These are phyloP conservation scores for Ustilago hordei DNA, from an alignment of 1,284 basidiomycete species.

Conservation along the genomic window DNA sequence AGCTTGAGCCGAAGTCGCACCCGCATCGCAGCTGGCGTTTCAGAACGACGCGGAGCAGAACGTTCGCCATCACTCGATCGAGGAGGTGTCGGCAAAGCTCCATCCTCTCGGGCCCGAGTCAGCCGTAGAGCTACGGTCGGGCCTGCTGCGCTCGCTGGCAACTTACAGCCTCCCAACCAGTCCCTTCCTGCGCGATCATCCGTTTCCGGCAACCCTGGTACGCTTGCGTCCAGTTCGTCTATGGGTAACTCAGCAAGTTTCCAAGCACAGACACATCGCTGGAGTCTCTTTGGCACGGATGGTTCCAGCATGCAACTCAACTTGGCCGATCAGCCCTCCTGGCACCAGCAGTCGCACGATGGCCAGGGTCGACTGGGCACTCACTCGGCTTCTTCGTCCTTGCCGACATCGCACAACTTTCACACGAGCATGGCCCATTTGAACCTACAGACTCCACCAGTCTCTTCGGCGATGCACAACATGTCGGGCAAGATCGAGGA, in stretches of 20 bases:
- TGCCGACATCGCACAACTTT: conserved; percentile 44
- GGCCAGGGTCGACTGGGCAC: conserved; percentile 19
- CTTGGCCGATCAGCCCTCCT: conserved; percentile 26
- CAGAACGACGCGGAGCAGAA: conserved; percentile 37
- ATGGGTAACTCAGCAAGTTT: conserved; percentile 41
- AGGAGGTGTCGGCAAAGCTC: conserved; percentile 54
- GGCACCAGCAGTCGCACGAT: conserved; percentile 11
- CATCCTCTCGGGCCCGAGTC: conserved; percentile 44
- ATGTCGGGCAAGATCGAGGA: conserved; percentile 15
- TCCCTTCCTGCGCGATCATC: conserved; percentile 17
- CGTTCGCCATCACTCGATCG: conserved; percentile 51
- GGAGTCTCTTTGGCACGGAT: conserved; percentile 46
- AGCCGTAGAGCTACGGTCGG: conserved; percentile 48
- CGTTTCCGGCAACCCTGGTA: conserved; percentile 4
- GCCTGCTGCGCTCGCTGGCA: conserved; percentile 47
- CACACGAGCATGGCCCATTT: conserved; percentile 53
- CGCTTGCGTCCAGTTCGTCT: conserved; percentile 7
- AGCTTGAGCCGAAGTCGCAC: conserved; percentile 47
- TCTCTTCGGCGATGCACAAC: conserved; percentile 11
- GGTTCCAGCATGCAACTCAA: conserved; percentile 37
- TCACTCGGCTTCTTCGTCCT: conserved; percentile 34
- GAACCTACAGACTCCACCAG: conserved; percentile 48
- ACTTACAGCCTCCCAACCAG: conserved; percentile 11
- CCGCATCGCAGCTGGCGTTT: conserved; percentile 23
- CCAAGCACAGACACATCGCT: conserved; percentile 41